Conservation (phyloP, 2,329 filamentous ascomycete species). For the Trichoderma semiorbis region DNA sequence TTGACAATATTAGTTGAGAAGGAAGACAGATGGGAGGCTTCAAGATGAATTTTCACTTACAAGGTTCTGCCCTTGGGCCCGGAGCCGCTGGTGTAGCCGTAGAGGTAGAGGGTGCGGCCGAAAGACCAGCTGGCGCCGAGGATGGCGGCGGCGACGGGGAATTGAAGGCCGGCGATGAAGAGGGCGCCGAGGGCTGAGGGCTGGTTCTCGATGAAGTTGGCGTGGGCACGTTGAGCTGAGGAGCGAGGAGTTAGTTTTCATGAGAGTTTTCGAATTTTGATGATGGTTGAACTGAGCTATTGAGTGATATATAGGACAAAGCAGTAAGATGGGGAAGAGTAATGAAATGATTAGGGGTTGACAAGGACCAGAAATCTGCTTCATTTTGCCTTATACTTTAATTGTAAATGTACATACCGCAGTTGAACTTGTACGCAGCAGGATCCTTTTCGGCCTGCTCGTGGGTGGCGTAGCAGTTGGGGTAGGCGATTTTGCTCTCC, state of each 20-base stretch:
- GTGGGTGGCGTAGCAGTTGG: constrained; percentile 52
- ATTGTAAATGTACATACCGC: constrained; percentile 39
- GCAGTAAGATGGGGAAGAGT: not conserved
- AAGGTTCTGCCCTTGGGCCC: constrained; percentile 45
- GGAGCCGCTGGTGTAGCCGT: constrained; percentile 47
- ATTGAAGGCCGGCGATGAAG: constrained; percentile 54
- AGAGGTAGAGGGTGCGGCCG: constrained; percentile 51
- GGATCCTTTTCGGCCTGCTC: constrained; percentile 54
- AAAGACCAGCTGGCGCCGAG: constrained; percentile 53
- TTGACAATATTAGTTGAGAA: constrained; percentile 20
- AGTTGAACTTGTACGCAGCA: constrained; percentile 59
- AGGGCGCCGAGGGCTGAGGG: constrained; percentile 50
- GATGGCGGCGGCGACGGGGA: constrained; percentile 47
- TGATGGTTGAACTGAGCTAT: not conserved
- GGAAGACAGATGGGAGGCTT: too few relatives aligned
- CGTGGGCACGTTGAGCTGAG: constrained; percentile 57
- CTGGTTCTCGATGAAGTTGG: constrained; percentile 62
- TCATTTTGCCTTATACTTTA: too few relatives aligned
- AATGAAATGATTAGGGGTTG: not conserved
- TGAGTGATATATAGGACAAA: not conserved
- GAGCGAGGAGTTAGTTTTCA: not conserved
- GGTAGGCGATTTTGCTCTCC: constrained; percentile 53
- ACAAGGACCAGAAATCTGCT: not conserved
- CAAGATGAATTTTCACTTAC: constrained; percentile 27
- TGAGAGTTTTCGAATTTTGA: not conserved